Evolutionary conservation across 2,329 filamentous ascomycete genomes (phyloP), one percentile per base, ranked within the genome.

Genomic region (Acrodontium crateriforme): DNA sequence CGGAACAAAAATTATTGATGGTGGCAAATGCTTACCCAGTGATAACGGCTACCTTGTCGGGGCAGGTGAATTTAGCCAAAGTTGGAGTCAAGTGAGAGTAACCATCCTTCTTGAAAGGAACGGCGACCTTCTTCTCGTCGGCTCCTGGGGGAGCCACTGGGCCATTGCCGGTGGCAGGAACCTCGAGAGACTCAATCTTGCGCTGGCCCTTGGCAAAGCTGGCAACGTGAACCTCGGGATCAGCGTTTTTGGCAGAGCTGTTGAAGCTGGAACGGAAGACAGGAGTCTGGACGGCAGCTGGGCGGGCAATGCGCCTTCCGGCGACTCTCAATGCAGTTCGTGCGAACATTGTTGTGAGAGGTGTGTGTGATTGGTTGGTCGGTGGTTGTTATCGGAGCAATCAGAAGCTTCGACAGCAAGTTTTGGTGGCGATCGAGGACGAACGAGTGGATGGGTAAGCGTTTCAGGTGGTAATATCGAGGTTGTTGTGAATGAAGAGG

Each of bases 21-120:
- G 8, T n/a, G n/a, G n/a, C 10, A 8, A 14, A 6, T 6, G 30
- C 67, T 52, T 64, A 75, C 71, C 73, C 78, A 50, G 78, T 82
- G 44, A 83, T 56, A 39, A 82, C 65, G 40, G 79, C 74, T 31
- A 75, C 69, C 65, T 81, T 81, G 50, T 64, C 74, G 51, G 68
- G 69, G 35, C 81, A 63, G 28, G 65, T 71, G 65, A 80, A 76
- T 55, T 68, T 76, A 55, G 72, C 65, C 56, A 82, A 62, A 18
- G 74, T 81, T 16, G 67, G 63, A 4, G 74, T 69, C 50, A 81
- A 61, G 26, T 48, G 36, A 17, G 34, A 14, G 52, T 62, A 72
- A 30, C 70, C 58, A 43, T 36, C 34, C 3, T 25, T 18, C 26
- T 45, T 44, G 27, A 56, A 42, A 9, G 50, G 46, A 5, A 40